Evolutionary conservation across 768 basidiomycete genomes (phyloP), one percentile per base, ranked within the genome.

Genomic region (Tricholoma bakamatsutake): DNA sequence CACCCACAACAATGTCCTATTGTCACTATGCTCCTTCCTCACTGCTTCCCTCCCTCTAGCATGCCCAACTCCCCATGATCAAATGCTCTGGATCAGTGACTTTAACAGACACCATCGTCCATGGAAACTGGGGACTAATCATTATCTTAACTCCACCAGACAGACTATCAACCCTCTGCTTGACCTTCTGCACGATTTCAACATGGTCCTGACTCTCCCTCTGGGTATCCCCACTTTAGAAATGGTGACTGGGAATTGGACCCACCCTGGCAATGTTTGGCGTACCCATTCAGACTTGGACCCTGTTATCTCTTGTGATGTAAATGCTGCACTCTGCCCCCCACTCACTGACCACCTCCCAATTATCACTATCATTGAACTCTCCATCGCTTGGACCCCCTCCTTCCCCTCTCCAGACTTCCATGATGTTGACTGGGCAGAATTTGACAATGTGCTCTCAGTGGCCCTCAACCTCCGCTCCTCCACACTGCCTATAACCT

Each of bases 311-410:
- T 35, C 34, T 10, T 35, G 12, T 35, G 10, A 11, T 35, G 34
- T 35, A 8, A 10, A 35, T 9, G 8, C 60, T 0, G 45, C 30
- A 0, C 27, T 28, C 2, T 55, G 55, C 0, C 66, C 65, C 0
- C 52, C 61, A 0, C 56, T 58, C 0, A 66, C 72, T 0, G 73
- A 76, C 62, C 73, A 76, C 46, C 59, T 71, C 10, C 72, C 71
- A 0, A 66, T 75, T 1, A 21, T 65, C 8, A 68, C 63, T 0
- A 48, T 37, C 1, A 4, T 30, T 48, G 46, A 48, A 13, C 46
- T 48, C 46, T 21, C 30, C 46, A 48, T 48, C 12, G 3, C 46
- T 15, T 24, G 46, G 46, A 15, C 52, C 46, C 24, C 48, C 47
- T 18, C 52, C 39, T 7, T n/a, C 27, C 34, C 18, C 12, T 6